Base-by-base conservation (phyloP, 208 protist species). In the Vickermania ingenoplastis region DNA sequence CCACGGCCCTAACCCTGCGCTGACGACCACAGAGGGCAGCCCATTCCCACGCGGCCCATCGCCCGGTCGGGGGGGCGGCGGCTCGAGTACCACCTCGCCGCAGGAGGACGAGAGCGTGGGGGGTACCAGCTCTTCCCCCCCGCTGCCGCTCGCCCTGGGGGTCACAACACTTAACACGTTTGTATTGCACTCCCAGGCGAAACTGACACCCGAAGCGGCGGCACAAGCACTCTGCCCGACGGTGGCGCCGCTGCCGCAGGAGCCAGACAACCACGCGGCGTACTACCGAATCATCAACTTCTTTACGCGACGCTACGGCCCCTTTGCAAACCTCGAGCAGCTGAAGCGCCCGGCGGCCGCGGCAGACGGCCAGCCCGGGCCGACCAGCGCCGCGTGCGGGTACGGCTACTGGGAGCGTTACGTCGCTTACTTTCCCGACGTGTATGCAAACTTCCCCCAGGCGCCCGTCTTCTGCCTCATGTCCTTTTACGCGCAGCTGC, bases 391-490 rank as follows among this genome's bases (percentile, higher is more conserved):
- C 11, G 36, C 36, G 36, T 45, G 36, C 36, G 36, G 17, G 11
- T 45, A 45, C 36, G 36, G 36, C 36, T 45, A 45, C 36, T 45
- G 36, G 36, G 36, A 45, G 31, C 31, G 53, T 25, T 17, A 57
- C 4, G 53, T 61, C 48, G 25, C 45, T n/a, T 53, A 53, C 60
- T 14, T 55, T 7, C 69, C 75, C 11, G 65, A 75, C 65, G 76
- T 85, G 2, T 91, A 74, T 54, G 75, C 78, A 5, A 91, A 91
- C 65, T 91, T 77, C 66, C 51, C 71, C 21, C 76, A 75, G 29
- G 52, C 75, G 14, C 75, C 84, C 1, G 28, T 81, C 27, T 67
- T 56, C 21, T 74, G 60, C 59, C 65, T 58, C 2, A 58, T 55
- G 14, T 51, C 13, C 28, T 84, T 69, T 11, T 78, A 80, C 48